These are phyloP conservation scores for Dispira parvispora DNA, from an alignment of 192 early-diverging fungal genomes.

Conservation along the genomic window DNA sequence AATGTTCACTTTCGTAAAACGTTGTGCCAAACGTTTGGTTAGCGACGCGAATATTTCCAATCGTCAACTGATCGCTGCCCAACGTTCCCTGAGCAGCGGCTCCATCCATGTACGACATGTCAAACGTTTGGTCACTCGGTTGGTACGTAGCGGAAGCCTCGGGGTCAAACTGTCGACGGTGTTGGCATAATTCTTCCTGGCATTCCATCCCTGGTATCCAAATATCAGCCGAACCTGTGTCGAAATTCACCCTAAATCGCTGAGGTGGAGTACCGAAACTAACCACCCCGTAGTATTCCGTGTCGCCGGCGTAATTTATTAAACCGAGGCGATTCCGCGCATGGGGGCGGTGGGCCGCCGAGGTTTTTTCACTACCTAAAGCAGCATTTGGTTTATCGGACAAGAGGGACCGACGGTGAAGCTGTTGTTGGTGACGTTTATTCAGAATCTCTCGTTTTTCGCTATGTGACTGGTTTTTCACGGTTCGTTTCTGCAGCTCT, in stretches of 20 bases:
- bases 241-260: conserved; percentile 45
- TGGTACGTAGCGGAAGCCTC: conserved; percentile 24
- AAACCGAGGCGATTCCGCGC: neutral
- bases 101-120: conserved; percentile 29
- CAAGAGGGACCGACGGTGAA: too few relatives aligned
- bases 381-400: too few relatives aligned
- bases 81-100: conserved; percentile 21
- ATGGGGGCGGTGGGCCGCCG: neutral
- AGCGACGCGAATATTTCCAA: conserved; percentile 26
- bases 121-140: conserved; percentile 21
- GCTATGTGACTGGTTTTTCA: too few relatives aligned
- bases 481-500: too few relatives aligned
- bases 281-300: conserved; percentile 32
- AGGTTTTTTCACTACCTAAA: too few relatives aligned
- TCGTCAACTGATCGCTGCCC: conserved; percentile 24
- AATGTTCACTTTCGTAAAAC: conserved; percentile 24
- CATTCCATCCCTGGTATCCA: conserved; percentile 36
- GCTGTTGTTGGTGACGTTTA: too few relatives aligned
- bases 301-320: conserved; percentile 4
- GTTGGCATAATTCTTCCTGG: conserved; percentile 23
- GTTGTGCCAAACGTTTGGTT: conserved; percentile 30
- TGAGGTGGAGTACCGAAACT: conserved; percentile 49
- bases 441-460: too few relatives aligned
- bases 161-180: conserved; percentile 24
- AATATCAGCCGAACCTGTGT: conserved; percentile 57